Conservation (phyloP, 2,329 filamentous ascomycete species). For the Dactylellina drechsleri region DNA sequence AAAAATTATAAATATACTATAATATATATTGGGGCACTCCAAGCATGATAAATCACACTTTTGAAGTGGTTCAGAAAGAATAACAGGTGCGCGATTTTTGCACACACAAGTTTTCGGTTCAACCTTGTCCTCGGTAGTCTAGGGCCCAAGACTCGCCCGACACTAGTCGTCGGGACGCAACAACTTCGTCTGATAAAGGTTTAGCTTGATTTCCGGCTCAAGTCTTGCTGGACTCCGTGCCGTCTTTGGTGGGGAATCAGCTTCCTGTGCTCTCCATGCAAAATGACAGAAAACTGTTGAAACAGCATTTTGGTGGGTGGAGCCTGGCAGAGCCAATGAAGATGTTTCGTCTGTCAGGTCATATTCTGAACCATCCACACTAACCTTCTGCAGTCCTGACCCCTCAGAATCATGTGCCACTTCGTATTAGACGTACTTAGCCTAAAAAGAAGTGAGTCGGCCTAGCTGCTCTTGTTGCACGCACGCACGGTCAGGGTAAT, state of each 20-base stretch:
- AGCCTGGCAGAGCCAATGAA: not conserved
- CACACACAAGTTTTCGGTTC: too few species aligned
- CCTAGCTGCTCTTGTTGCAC: too few species aligned
- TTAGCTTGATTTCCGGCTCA: constrained; percentile 40
- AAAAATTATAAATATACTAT: too few species aligned
- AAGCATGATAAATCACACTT: too few species aligned
- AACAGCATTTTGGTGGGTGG: not conserved
- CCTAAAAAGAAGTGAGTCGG: constrained; percentile 11
- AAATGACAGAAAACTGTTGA: not conserved
- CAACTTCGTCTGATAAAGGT: constrained; percentile 5
- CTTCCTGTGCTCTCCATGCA: constrained; percentile 36
- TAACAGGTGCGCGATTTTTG: too few species aligned
- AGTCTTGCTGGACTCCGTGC: constrained; percentile 43
- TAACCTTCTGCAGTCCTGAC: not conserved
- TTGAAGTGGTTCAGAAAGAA: too few species aligned
- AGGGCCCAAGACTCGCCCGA: too few species aligned
- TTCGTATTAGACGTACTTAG: constrained; percentile 18
- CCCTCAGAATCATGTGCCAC: constrained; percentile 24
- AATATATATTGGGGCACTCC: too few species aligned
- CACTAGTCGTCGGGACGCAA: not conserved
- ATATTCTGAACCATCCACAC: not conserved
- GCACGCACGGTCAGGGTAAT: too few species aligned
- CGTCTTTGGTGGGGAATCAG: constrained; percentile 48
- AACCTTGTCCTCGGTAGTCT: too few species aligned
- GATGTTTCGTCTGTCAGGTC: too few species aligned